Conservation (phyloP, 1,139 yeast genomes). For the Blastobotrys malaysiensis region DNA sequence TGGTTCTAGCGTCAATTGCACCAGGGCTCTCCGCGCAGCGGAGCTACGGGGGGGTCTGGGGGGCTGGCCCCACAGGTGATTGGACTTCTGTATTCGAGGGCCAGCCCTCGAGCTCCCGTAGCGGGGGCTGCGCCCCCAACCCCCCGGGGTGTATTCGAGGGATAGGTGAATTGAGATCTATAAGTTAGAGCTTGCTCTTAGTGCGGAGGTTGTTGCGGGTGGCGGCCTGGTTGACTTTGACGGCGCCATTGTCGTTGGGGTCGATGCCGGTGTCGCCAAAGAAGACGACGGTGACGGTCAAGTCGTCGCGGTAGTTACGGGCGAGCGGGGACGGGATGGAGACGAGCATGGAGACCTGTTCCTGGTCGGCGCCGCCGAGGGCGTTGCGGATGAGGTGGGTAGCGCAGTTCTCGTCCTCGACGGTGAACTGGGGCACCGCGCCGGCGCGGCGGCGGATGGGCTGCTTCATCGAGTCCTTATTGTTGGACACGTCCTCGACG, state of each 20-base stretch:
- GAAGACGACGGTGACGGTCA: slow-evolving; percentile 92
- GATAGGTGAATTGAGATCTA: no score
- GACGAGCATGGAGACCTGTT: slow-evolving; percentile 80
- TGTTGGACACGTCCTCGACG: slow-evolving; percentile 36
- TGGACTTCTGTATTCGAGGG: no score
- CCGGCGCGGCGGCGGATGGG: slow-evolving; percentile 45
- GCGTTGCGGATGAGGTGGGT: slow-evolving; percentile 95
- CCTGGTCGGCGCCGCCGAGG: slow-evolving; percentile 75
- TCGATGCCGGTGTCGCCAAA: slow-evolving; percentile 46
- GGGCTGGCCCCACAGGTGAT: no score
- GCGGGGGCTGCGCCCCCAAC: no score
- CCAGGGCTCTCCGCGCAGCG: background rate
- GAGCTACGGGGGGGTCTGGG: background rate
- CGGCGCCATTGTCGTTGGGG: slow-evolving; percentile 26
- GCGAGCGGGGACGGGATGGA: slow-evolving; percentile 93
- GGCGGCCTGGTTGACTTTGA: slow-evolving; percentile 30
- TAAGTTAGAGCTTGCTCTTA: slow-evolving; percentile 16
- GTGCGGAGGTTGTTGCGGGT: slow-evolving; percentile 21
- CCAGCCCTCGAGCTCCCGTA: no score
- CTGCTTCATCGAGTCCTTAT: slow-evolving; percentile 48
- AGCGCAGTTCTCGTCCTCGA: slow-evolving; percentile 80
- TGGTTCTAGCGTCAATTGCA: no score
- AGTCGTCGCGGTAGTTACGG: slow-evolving; percentile 88
- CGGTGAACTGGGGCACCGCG: slow-evolving; percentile 41
- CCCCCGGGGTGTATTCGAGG: no score